Conservation (phyloP, 345 rosid species). For the Crucihimalaya himalaica region DNA sequence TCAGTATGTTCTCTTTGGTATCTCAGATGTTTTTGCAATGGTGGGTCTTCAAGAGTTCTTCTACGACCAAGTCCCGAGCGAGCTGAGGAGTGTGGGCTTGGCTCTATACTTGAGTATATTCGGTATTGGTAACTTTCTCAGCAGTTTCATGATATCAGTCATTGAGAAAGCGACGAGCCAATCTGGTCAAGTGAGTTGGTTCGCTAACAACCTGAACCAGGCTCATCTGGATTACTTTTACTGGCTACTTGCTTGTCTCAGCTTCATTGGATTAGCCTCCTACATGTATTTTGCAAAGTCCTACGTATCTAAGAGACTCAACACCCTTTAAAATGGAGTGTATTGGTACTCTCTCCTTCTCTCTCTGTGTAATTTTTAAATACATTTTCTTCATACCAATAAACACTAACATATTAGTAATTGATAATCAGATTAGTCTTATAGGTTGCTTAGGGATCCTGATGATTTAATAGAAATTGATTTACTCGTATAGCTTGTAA, state of each 20-base stretch:
- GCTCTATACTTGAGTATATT: conserved; percentile 62
- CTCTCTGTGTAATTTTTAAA: background rate
- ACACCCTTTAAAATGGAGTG: background rate
- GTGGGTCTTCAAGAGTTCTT: conserved; percentile 77
- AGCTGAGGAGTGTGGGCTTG: conserved; percentile 61
- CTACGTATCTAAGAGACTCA: conserved; percentile 44
- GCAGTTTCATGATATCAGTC: conserved; percentile 56
- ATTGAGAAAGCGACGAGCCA: conserved; percentile 51
- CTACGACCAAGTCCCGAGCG: conserved; percentile 62
- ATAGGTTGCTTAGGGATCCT: background rate
- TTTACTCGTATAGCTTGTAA: conserved; percentile 1
- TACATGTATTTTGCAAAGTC: conserved; percentile 50
- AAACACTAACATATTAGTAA: background rate
- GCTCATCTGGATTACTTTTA: conserved; percentile 69
- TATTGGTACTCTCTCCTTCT: conserved; percentile 13
- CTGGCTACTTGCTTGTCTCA: conserved; percentile 55
- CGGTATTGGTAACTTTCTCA: conserved; percentile 61
- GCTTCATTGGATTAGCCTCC: conserved; percentile 42
- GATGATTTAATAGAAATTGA: background rate
- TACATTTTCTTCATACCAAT: background rate
- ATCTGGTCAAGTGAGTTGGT: conserved; percentile 55
- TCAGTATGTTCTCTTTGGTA: conserved; percentile 56
- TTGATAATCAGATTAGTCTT: background rate
- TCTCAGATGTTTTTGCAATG: conserved; percentile 56
- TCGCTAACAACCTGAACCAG: conserved; percentile 51